These are phyloP conservation scores for Stentor roeselii DNA, from an alignment of 73 alveolate genomes.

Conservation along the genomic window DNA sequence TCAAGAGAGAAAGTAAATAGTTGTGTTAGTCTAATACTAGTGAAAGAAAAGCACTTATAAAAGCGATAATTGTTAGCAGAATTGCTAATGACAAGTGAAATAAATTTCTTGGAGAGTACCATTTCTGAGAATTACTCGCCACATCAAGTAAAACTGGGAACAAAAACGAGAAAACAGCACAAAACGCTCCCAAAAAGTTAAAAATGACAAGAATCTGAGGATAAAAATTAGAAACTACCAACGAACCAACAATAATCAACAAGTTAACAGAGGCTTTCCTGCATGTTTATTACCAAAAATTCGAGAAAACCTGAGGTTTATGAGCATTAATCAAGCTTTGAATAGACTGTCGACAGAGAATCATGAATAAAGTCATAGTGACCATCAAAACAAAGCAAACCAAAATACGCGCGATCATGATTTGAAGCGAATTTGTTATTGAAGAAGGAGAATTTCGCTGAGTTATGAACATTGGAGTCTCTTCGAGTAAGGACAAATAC, in stretches of 20 bases:
- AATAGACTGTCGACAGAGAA: neutral
- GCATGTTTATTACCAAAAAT: neutral
- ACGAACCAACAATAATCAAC: neutral
- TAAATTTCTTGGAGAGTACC: neutral
- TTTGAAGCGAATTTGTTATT: neutral
- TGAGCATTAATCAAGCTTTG: neutral
- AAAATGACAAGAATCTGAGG: constrained; percentile 5
- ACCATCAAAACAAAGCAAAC: neutral
- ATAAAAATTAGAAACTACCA: neutral
- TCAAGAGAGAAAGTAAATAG: neutral
- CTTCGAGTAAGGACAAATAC: constrained; percentile 8
- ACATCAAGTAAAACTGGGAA: neutral
- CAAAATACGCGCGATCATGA: neutral
- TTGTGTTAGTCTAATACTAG: neutral
- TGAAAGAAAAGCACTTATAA: neutral
- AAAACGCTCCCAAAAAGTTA: constrained; percentile 8
- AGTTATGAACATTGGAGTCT: constrained; percentile 20
- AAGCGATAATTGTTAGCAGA: neutral
- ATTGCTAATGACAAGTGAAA: neutral
- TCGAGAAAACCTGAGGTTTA: neutral
- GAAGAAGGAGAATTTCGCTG: neutral
- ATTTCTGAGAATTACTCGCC: neutral
- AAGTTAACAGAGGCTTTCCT: neutral
- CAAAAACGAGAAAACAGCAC: neutral
- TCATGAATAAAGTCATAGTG: constrained; percentile 1